phyloP scores from a whole-genome alignment of 2,329 filamentous ascomycete species.

The Epichloe aotearoae region DNA sequence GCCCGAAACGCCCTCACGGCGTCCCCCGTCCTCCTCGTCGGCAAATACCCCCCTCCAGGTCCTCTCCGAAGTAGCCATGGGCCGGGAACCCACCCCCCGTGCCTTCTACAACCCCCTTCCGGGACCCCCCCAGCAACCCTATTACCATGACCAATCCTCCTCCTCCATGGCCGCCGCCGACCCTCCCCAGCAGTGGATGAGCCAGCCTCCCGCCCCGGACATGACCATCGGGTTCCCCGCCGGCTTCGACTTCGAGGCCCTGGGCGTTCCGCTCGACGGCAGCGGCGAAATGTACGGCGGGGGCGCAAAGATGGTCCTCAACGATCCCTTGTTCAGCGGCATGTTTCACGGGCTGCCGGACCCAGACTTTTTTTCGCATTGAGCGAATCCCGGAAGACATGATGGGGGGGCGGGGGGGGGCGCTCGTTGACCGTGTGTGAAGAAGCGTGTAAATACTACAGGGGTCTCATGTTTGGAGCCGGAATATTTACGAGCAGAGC shows the following conservation, averaged over 20 bases:
- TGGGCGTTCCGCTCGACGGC: constrained; percentile 15
- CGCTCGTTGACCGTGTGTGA: too few relatives aligned
- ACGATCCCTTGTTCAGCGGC: constrained; percentile 27
- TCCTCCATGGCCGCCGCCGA: background rate
- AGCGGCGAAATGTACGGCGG: constrained; percentile 18
- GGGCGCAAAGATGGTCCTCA: constrained; percentile 23
- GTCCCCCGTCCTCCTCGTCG: constrained; percentile 6
- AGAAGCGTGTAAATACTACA: too few relatives aligned
- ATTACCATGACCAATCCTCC: background rate
- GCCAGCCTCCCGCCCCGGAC: constrained; percentile 2
- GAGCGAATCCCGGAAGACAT: background rate
- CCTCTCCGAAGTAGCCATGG: constrained; percentile 43
- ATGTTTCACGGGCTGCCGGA: constrained; percentile 23
- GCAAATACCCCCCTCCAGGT: constrained; percentile 42
- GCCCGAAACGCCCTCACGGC: background rate
- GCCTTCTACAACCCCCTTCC: constrained; percentile 12
- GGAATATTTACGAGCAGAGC: too few relatives aligned
- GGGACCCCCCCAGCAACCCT: constrained; percentile 11
- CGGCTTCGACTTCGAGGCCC: constrained; percentile 18
- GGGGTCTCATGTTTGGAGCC: too few relatives aligned
- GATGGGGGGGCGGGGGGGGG: too few relatives aligned
- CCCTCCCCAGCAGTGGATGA: constrained; percentile 6
- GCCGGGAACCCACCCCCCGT: constrained; percentile 20
- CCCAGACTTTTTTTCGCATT: constrained; percentile 22
- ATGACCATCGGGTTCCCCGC: constrained; percentile 13